Evolutionary conservation across 768 basidiomycete species (phyloP), one percentile per base, ranked within the genome.

Genomic region (Steccherinum ochraceum): DNA sequence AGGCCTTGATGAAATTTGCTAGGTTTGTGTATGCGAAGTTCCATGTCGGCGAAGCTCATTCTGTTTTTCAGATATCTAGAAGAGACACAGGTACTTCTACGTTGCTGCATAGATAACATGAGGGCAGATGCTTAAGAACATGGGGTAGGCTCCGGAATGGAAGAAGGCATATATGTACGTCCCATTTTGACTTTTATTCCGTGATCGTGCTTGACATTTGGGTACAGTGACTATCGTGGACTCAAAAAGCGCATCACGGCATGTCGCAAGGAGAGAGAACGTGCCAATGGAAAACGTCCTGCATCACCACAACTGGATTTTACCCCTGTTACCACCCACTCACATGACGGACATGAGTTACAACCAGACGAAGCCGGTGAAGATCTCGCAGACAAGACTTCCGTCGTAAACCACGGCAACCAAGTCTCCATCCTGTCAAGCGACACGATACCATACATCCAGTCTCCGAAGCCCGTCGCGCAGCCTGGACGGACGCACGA

Each of bases 1-100:
- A n/a, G n/a, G n/a, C n/a, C n/a, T n/a, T n/a, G n/a, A 84, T 84
- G 82, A 83, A 79, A 61, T 84, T 83, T 70, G 72, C 75, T 58
- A 72, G 70, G 82, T 82, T 51, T 57, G 74, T 62, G 26, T 19
- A 19, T 35, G 41, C n/a, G 12, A 23, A 45, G 16, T 24, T 49
- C 18, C 20, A n/a, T 7, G 18, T 20, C 30, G 23, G 12, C 21
- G 2, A 16, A 5, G 18, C 24, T 52, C n/a, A 35, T 42, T 42
- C 43, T 26, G 42, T 16, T 46, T 46, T 26, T 12, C 52, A 87
- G 86, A 55, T 81, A 86, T 63, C 70, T 88, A n/a, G 70, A 79
- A 56, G 84, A 88, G 59, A 81, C 79, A 1, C 83, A 84, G 73
- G 86, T 79, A 54, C 43, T 62, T 51, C n/a, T 26, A 12, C 12